These are phyloP conservation scores for Stemphylium vesicarium DNA, from an alignment of 2,329 filamentous ascomycete genomes.

Conservation along the genomic window DNA sequence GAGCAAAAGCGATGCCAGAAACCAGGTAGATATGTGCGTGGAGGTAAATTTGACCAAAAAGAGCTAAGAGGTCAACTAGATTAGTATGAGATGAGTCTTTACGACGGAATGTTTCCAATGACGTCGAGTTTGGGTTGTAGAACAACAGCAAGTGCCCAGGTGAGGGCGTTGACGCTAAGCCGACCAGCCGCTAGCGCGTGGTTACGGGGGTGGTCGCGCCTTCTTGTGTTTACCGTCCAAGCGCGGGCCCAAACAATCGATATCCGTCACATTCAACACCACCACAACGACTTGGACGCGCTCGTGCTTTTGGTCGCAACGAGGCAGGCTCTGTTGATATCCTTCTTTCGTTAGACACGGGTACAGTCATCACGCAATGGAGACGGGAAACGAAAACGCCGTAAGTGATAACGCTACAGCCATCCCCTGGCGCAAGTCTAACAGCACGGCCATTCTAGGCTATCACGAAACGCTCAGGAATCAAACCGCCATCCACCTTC, in stretches of 20 bases:
- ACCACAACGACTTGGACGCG: constrained; percentile 9
- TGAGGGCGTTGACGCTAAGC: neutral
- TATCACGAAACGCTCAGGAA: constrained; percentile 37
- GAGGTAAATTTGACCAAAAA: neutral
- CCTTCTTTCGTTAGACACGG: constrained; percentile 6
- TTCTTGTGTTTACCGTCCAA: constrained; percentile 17
- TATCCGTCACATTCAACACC: constrained; percentile 8
- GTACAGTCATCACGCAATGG: constrained; percentile 18
- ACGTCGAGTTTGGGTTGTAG: neutral
- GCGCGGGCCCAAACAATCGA: constrained; percentile 16
- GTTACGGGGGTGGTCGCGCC: constrained; percentile 10
- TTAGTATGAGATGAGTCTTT: neutral
- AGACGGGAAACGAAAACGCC: constrained; percentile 38
- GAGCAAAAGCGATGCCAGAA: no score
- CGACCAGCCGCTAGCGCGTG: constrained; percentile 6
- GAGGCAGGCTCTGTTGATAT: constrained; percentile 13
- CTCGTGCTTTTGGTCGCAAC: constrained; percentile 7
- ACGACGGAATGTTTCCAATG: no score
- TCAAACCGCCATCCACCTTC: constrained; percentile 39
- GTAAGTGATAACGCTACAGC: constrained; percentile 22
- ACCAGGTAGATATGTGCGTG: no score
- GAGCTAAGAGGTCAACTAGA: neutral
- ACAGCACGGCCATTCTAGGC: constrained; percentile 25
- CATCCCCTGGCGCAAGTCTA: constrained; percentile 17
- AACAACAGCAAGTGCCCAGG: neutral